Percentiles rank a stretch among this genome's conserved stretches.
These are phyloP conservation scores for Heterobasidion occidentale DNA, from an alignment of 1,284 basidiomycete species.

Conservation along the genomic window DNA sequence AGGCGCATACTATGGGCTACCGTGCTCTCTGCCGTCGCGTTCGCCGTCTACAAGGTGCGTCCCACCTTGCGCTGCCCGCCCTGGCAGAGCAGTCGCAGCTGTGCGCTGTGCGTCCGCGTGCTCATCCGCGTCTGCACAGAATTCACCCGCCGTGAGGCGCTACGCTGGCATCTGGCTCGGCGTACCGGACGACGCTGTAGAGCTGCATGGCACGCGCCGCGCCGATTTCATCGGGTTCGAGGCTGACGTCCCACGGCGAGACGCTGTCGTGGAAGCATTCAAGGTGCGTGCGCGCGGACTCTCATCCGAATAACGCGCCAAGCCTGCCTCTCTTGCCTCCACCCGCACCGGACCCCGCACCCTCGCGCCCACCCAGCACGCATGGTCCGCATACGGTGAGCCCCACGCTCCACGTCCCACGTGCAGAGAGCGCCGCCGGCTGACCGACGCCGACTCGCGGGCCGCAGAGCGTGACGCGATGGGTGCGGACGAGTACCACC, in stretches of 20 bases:
- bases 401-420: constrained; percentile 20
- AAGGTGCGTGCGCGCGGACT: constrained; percentile 38
- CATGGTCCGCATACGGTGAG: constrained; percentile 74
- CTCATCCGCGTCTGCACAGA: neutral
- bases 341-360: no score
- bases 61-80: no score
- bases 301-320: neutral
- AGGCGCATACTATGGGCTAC: no score
- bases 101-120: no score
- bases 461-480: constrained; percentile 75
- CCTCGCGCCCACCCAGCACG: constrained; percentile 39
- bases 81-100: no score
- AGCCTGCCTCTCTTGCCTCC: neutral
- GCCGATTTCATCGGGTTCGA: constrained; percentile 20
- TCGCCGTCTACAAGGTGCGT: no score
- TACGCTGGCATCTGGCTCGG: constrained; percentile 3
- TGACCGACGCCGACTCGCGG: constrained; percentile 13
- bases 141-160: neutral
- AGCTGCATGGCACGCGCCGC: constrained; percentile 12
- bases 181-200: neutral
- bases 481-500: constrained; percentile 87
- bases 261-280: constrained; percentile 72
- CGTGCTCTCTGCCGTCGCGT: no score
- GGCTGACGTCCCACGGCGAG: constrained; percentile 56
- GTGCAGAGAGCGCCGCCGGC: constrained; percentile 84